Conservation (phyloP, 257 asterid genomes). For the Ocimum tenuiflorum region DNA sequence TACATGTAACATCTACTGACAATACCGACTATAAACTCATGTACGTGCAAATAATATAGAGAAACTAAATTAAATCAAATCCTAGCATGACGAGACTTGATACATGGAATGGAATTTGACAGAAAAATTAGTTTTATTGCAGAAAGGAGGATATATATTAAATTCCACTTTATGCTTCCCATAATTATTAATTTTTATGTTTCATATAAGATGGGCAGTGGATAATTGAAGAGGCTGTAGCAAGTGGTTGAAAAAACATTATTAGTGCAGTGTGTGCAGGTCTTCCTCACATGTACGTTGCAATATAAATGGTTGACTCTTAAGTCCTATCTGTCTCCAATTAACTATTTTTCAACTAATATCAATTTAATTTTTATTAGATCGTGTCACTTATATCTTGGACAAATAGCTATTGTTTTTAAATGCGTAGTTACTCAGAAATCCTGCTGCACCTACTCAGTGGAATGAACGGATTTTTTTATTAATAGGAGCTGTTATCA, state of each 20-base stretch:
- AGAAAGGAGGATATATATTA: neutral
- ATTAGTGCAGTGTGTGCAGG: conserved; percentile 18
- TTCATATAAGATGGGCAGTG: neutral
- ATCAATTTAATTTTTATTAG: neutral
- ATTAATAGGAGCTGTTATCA: no score
- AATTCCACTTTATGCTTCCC: neutral
- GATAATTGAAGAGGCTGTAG: neutral
- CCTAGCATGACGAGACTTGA: neutral
- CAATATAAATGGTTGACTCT: conserved; percentile 17
- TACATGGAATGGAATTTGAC: conserved; percentile 19
- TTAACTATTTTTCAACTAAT: neutral
- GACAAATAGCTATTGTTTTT: no score
- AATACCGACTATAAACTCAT: neutral
- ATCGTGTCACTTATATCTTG: neutral
- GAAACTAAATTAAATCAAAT: neutral
- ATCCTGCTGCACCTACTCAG: no score
- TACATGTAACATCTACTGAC: neutral
- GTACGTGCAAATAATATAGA: no score
- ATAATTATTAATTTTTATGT: neutral
- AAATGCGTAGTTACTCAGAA: no score
- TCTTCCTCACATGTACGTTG: conserved; percentile 25
- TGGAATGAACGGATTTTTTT: no score
- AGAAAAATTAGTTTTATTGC: conserved; percentile 1
- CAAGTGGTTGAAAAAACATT: conserved; percentile 18
- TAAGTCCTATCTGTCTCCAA: conserved; percentile 18